Conservation (phyloP, 768 basidiomycete species). For the Phanerochaete carnosa region DNA sequence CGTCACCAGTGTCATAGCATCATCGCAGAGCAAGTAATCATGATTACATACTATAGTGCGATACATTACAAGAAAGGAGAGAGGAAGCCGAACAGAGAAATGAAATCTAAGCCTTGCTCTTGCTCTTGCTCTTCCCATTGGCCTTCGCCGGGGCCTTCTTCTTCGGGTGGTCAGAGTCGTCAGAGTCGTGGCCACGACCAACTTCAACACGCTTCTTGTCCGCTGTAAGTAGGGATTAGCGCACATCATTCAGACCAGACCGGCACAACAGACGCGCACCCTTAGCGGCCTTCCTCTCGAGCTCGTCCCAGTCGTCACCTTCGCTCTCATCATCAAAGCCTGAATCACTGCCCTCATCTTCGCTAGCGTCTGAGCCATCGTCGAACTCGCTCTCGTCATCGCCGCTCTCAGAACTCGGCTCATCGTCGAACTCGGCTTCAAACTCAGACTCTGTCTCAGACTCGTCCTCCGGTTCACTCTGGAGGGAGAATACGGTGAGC, state of each 20-base stretch:
- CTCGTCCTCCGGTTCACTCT: conserved; percentile 60
- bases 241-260: not conserved
- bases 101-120: conserved; percentile 3
- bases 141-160: conserved; percentile 33
- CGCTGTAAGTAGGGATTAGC: conserved; percentile 22
- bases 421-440: conserved; percentile 44
- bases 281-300: conserved; percentile 89
- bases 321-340: conserved; percentile 66
- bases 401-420: conserved; percentile 38
- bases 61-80: not conserved
- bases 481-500: conserved; percentile 22
- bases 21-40: no score
- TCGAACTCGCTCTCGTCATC: conserved; percentile 53
- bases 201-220: conserved; percentile 42
- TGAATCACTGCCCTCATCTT: conserved; percentile 62
- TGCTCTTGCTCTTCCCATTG: conserved; percentile 24
- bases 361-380: conserved; percentile 49
- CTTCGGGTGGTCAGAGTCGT: conserved; percentile 38
- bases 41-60: not conserved
- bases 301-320: conserved; percentile 94
- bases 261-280: conserved; percentile 42
- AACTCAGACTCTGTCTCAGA: conserved; percentile 69
- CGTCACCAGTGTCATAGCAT: no score
- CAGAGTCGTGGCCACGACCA: conserved; percentile 33
- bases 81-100: not conserved